A percentile compares a stretch with the other conserved stretches of the same genome.
These are phyloP conservation scores for Xylariaceae sp. DNA, from an alignment of 2,329 filamentous ascomycete species.

Conservation along the genomic window DNA sequence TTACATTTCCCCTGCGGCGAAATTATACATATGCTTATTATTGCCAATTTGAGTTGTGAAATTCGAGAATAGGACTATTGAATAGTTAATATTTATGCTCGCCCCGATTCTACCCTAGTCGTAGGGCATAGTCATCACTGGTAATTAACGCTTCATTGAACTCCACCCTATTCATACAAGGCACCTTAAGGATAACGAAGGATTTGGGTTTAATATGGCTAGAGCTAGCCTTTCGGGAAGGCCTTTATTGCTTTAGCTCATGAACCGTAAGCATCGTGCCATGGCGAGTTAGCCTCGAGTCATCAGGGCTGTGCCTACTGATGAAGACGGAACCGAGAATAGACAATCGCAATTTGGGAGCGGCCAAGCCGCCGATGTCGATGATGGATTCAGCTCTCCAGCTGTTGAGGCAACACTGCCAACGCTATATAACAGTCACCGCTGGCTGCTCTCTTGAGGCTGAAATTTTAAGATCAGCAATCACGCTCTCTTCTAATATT, in stretches of 20 bases:
- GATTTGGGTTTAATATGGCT: slow-evolving; percentile 13
- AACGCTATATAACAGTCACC: slow-evolving; percentile 26
- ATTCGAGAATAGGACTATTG: too few species aligned
- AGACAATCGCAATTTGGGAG: not conserved
- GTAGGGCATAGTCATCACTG: too few species aligned
- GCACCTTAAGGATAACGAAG: slow-evolving; percentile 3
- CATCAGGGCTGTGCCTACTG: slow-evolving; percentile 15
- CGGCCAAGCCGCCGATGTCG: slow-evolving; percentile 7
- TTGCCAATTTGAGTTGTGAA: too few species aligned
- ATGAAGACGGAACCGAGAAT: slow-evolving; percentile 14
- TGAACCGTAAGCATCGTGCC: slow-evolving; percentile 25
- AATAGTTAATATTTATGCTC: too few species aligned
- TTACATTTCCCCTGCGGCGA: too few species aligned
- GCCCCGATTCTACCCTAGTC: too few species aligned
- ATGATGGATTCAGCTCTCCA: too few species aligned
- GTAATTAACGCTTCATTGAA: not conserved
- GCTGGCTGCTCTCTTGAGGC: slow-evolving; percentile 3
- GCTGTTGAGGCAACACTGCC: too few species aligned
- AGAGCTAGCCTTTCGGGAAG: slow-evolving; percentile 15
- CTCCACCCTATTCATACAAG: slow-evolving; percentile 6
- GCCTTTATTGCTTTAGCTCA: slow-evolving; percentile 6
- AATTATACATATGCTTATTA: too few species aligned
- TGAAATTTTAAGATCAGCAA: slow-evolving; percentile 13
- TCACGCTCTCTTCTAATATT: slow-evolving; percentile 23
- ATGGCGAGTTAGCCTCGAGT: slow-evolving; percentile 28